Evolutionary conservation across 176 grass and related monocot species (phyloP), one percentile per base, ranked within the genome.

Genomic region (Juncus inflexus): DNA sequence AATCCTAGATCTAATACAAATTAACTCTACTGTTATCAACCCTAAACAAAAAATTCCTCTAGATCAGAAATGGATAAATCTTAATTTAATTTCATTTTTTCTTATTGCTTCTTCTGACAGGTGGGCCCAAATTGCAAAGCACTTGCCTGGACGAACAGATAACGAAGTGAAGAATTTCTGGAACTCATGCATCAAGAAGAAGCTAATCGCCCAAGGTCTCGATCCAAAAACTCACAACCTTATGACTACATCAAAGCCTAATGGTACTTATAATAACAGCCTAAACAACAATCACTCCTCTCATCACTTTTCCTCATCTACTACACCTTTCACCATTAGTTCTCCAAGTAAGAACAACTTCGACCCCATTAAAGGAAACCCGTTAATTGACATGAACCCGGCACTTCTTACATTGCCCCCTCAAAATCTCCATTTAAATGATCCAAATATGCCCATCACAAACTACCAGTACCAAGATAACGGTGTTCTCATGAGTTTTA

Each of bases 111-210:
- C 8, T 4, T 7, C 10, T 13, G 2, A 38, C 64, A 99, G 94
- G 36, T 99, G 95, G 95, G 89, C 95, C 7, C 95, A 99, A 78
- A 99, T 99, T 59, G 89, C 95, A 2, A 99, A 99, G 67, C 95
- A 99, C 73, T 83, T 99, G 2, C 89, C 95, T 0, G 95, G 95
- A 28, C 83, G 95, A 64, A 99, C 95, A 42, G 95, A 99, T 72
- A 99, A 99, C 72, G 95, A 99, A 78, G 95, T 99, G n/a, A 99
- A 99, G 80, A 99, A 99, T 66, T 99, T 99, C 41, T 99, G 95
- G 95, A 99, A 99, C 62, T 94, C 95, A n/a, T 99, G 89, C 83
- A 86, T 99, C 77, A 99, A 94, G 89, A 99, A 99, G 83, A 99
- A 99, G 78, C 72, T 99, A 67, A 83, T 99, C 42, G 95, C 95